These are phyloP conservation scores for Shiraia bambusicola DNA, from an alignment of 2,329 filamentous ascomycete species.

Conservation along the genomic window DNA sequence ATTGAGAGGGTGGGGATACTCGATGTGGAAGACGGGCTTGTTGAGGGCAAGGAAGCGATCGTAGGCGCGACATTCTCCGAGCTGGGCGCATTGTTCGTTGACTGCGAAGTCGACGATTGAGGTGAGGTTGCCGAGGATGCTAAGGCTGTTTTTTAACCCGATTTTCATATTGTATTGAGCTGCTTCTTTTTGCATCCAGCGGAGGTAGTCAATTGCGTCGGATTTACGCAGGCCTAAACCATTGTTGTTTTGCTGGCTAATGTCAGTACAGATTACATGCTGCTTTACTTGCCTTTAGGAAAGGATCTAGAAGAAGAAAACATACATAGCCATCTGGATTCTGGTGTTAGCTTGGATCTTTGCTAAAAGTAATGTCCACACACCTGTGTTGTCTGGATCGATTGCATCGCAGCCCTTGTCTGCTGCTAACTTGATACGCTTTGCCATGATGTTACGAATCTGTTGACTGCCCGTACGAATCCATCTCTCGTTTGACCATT, in stretches of 20 bases:
- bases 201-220: constrained; percentile 31
- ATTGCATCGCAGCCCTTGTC: constrained; percentile 38
- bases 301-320: no score
- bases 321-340: constrained; percentile 25
- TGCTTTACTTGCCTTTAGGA: background rate
- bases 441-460: constrained; percentile 33
- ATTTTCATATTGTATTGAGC: constrained; percentile 26
- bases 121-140: constrained; percentile 25
- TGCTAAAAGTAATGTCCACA: background rate
- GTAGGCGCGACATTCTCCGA: constrained; percentile 28
- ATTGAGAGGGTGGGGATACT: constrained; percentile 42
- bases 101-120: constrained; percentile 33
- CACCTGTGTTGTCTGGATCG: constrained; percentile 38
- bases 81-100: constrained; percentile 35
- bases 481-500: constrained; percentile 38
- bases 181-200: constrained; percentile 27
- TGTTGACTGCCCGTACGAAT: constrained; percentile 24
- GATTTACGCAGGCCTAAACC: constrained; percentile 24
- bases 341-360: constrained; percentile 1
- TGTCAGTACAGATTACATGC: constrained; percentile 9
- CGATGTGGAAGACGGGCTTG: constrained; percentile 39
- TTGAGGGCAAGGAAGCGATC: constrained; percentile 25
- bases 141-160: constrained; percentile 35
- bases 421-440: constrained; percentile 30
- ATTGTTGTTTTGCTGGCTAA: constrained; percentile 33